Conservation (phyloP, 805 yeast species). For the Candida wancherniae region DNA sequence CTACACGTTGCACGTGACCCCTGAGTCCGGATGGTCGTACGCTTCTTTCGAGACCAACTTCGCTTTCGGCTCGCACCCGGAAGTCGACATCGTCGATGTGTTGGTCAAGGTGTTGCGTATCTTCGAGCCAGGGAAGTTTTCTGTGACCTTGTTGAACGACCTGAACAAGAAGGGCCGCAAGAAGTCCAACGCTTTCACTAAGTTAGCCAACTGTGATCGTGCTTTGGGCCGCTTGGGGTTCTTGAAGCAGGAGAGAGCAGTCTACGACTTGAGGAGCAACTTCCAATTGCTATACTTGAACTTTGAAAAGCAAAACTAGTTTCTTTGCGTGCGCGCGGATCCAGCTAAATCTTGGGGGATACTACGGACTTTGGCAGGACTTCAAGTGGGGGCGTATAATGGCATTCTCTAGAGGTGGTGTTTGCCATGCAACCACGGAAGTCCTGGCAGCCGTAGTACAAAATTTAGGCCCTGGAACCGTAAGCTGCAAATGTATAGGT, state of each 20-base stretch:
- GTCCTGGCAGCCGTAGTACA: too few species aligned
- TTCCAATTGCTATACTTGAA: slow-evolving; percentile 69
- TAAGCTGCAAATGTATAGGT: too few species aligned
- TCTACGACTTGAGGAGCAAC: slow-evolving; percentile 66
- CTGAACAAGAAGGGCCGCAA: slow-evolving; percentile 3
- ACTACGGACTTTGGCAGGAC: slow-evolving; percentile 2
- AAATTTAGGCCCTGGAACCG: too few species aligned
- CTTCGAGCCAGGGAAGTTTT: slow-evolving; percentile 74
- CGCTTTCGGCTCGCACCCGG: slow-evolving; percentile 37
- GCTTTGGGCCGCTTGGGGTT: slow-evolving; percentile 41
- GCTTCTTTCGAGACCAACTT: slow-evolving; percentile 94
- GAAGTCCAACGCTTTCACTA: slow-evolving; percentile 4
- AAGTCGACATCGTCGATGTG: slow-evolving; percentile 49
- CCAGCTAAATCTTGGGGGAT: slow-evolving; percentile 16
- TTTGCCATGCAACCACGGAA: slow-evolving; percentile 9
- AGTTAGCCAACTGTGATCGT: slow-evolving; percentile 11
- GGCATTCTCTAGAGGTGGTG: slow-evolving; percentile 12
- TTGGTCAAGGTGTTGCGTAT: slow-evolving; percentile 54
- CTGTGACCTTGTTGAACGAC: slow-evolving; percentile 39
- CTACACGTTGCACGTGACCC: slow-evolving; percentile 89
- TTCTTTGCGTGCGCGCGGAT: neutral
- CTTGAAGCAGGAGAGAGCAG: slow-evolving; percentile 57
- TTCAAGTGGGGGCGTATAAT: neutral
- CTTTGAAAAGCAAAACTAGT: slow-evolving; percentile 39
- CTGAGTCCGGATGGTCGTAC: slow-evolving; percentile 90